Evolutionary conservation across 805 yeast genomes (phyloP), one percentile per base, ranked within the genome.

Genomic region (Ogataea corticis): DNA sequence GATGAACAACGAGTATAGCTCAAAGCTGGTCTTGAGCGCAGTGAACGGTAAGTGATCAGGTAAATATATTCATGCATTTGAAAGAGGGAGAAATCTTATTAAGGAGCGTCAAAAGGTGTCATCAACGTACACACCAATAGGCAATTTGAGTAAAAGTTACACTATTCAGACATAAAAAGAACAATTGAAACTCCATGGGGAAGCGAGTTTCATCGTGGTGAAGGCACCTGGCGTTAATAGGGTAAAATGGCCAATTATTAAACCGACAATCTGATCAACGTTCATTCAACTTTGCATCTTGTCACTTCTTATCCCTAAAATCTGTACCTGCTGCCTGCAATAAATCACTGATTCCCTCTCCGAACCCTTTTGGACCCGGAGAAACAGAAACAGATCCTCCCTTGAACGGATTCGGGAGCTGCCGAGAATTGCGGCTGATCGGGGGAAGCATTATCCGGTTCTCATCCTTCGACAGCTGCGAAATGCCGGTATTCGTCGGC

Each of bases 291-390:
- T n/a, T n/a, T n/a, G n/a, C n/a, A n/a, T n/a, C n/a, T n/a, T n/a
- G n/a, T 41, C 43, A 38, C 31, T 44, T 48, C 40, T 51, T 54
- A 7, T 31, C 19, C 13, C 40, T 46, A 27, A 41, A 51, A 7
- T 54, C 52, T 12, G 38, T 45, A 6, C 47, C 33, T 13, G 61
- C 61, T 14, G 61, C 61, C 25, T 56, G 59, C 18, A 56, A 33
- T 32, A 56, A 34, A 2, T 53, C 61, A 35, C 35, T 49, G 13
- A 55, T 47, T 3, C 59, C 61, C 33, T 55, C 25, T 21, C 25
- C 25, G 9, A 21, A 21, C 9, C 25, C 25, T 9, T 21, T 21
- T 9, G 41, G 18, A 3, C 28, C 37, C 7, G 33, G 40, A 17
- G 48, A 35, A 16, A 28, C 41, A 12, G 45, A 27, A 11, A 28